Evolutionary conservation across 106 monocot genomes (phyloP), one percentile per base, ranked within the genome.

Genomic region (Narthecium ossifragum): DNA sequence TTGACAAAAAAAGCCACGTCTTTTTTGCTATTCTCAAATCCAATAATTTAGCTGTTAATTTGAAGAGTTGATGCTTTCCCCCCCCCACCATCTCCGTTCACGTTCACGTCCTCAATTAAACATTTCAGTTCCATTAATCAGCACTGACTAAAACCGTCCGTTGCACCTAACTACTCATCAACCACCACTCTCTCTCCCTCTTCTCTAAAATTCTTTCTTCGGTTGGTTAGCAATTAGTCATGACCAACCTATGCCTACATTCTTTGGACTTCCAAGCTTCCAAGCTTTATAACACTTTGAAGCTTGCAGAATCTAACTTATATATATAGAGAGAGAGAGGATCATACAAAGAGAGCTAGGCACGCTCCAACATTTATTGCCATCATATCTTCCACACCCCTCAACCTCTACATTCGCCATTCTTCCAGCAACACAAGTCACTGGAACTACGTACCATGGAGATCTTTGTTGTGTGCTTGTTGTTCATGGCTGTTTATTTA

Each of bases 341-440:
- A 34, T 10, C 36, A 36, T 30, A 1, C 3, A 18, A 15, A 50
- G 36, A 52, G 53, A 13, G 21, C 22, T 15, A 34, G 39, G 48
- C 64, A 53, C 64, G 52, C 64, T 38, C 64, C 24, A n/a, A 12
- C 64, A 65, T 65, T 65, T 53, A 65, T 53, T 65, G 8, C 53
- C 52, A 18, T 53, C 64, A 65, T 53, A 51, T 40, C 53, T 65
- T 52, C 33, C 38, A 20, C 64, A 37, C 27, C 51, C 14, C 63
- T 36, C 63, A 34, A 24, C 12, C 20, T 22, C 65, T 28, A 22
- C 52, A 39, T 27, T 5, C 39, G 31, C 30, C 30, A 31, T 31
- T 31, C 2, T 6, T 36, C 36, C 36, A 5, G 10, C 36, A 10
- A 36, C 1, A 43, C 3, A 9, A 25, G 12, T 17, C 23, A 3